Conservation (phyloP, 257 asterid genomes). For the Catharanthus roseus region DNA sequence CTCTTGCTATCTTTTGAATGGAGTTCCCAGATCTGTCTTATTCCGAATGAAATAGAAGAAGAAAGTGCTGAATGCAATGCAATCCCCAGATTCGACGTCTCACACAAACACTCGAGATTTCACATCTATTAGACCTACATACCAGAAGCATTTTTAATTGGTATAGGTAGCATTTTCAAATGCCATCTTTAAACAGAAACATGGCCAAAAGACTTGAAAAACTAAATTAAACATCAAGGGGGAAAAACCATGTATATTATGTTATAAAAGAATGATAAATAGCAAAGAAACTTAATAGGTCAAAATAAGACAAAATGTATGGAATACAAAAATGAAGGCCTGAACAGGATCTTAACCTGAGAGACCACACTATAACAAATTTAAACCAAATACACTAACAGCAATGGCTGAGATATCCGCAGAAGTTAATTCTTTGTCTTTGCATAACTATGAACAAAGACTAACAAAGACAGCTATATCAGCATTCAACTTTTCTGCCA, state of each 20-base stretch:
- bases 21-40: too few species aligned
- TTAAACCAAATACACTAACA: constrained; percentile 17
- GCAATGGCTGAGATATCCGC: constrained; percentile 16
- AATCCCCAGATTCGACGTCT: too few species aligned
- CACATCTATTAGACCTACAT: too few species aligned
- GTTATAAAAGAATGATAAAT: constrained; percentile 7
- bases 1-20: too few species aligned
- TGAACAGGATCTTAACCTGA: constrained; percentile 11
- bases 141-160: too few species aligned
- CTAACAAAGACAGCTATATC: constrained; percentile 12
- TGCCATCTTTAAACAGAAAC: neutral
- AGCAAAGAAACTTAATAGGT: constrained; percentile 9
- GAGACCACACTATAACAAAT: constrained; percentile 13
- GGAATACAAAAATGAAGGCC: constrained; percentile 24
- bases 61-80: too few species aligned
- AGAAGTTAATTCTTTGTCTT: constrained; percentile 5
- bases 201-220: neutral
- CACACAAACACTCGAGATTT: too few species aligned
- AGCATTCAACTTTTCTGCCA: constrained; percentile 12
- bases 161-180: too few species aligned
- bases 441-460: constrained; percentile 16
- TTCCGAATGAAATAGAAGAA: too few species aligned
- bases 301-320: constrained; percentile 5
- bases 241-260: neutral
- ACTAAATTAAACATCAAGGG: neutral